These are phyloP conservation scores for Verticillium nonalfalfae DNA, from an alignment of 2,329 filamentous ascomycete species.

Conservation along the genomic window DNA sequence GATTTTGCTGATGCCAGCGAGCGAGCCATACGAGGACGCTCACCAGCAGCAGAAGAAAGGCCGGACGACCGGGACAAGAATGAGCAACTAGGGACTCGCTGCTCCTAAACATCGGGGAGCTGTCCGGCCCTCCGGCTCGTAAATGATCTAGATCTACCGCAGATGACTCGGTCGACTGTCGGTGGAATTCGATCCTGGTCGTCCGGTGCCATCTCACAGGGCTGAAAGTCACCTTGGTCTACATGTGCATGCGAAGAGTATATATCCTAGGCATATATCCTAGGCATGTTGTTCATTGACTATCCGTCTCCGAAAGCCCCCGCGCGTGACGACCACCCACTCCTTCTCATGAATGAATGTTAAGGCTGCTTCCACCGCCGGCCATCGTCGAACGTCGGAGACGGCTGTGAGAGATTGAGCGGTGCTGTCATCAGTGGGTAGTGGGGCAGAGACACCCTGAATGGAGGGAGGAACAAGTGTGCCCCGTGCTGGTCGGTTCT, in stretches of 20 bases:
- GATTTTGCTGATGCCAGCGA: not conserved
- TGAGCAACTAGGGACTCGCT: too few relatives aligned
- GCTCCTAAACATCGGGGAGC: not conserved
- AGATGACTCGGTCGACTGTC: not conserved
- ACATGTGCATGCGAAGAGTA: not conserved
- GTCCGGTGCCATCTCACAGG: not conserved
- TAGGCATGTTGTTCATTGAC: too few relatives aligned
- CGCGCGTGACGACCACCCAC: too few relatives aligned
- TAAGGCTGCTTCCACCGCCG: too few relatives aligned
- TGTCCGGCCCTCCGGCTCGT: not conserved
- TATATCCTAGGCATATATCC: too few relatives aligned
- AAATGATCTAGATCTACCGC: not conserved
- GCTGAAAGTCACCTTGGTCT: not conserved
- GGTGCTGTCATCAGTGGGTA: not conserved
- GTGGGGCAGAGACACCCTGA: not conserved
- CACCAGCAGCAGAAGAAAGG: too few relatives aligned
- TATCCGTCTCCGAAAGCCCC: too few relatives aligned
- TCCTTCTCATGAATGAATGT: too few relatives aligned
- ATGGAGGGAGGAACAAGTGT: not conserved
- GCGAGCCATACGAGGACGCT: too few relatives aligned
- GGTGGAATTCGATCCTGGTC: not conserved
- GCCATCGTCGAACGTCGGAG: too few relatives aligned
- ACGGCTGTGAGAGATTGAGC: not conserved
- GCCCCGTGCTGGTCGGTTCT: too few relatives aligned
- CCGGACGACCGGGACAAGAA: too few relatives aligned